Evolutionary conservation across 805 yeast species (phyloP).

Genomic region (Candida takata): DNA sequence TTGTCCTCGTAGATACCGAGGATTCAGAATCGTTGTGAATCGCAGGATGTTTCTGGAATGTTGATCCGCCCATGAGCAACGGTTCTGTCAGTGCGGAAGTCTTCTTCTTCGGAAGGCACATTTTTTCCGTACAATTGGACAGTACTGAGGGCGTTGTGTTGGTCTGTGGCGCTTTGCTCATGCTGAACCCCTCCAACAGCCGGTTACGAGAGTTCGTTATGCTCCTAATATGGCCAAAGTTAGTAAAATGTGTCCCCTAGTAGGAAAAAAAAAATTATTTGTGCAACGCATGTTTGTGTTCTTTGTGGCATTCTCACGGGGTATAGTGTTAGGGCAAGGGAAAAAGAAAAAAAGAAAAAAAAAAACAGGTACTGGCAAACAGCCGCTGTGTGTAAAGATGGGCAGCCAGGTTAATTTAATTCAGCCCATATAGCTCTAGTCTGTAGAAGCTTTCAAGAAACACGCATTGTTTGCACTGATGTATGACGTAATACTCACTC

Average conservation of each 20-base stretch:
- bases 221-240: conserved; percentile 2
- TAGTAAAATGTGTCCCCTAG: conserved; percentile 2
- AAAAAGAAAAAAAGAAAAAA: no score
- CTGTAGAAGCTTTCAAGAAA: no score
- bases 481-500: conserved; percentile 13
- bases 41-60: conserved; percentile 2
- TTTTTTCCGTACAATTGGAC: not conserved
- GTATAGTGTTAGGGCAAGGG: conserved; percentile 1
- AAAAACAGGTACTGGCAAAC: not conserved
- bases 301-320: conserved; percentile 8
- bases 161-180: not conserved
- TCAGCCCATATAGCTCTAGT: no score
- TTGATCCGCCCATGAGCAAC: not conserved
- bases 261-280: not conserved
- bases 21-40: conserved; percentile 4
- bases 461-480: no score
- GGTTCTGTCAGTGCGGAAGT: not conserved
- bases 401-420: no score
- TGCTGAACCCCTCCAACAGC: conserved; percentile 2
- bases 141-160: not conserved
- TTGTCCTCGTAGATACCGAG: conserved; percentile 11
- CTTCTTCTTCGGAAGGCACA: not conserved
- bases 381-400: no score
- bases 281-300: no score
- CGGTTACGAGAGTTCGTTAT: not conserved